Percentiles rank a stretch among this genome's conserved stretches.
phyloP scores from a whole-genome alignment of 768 basidiomycete species.

The Xerocomellus dryophilus region DNA sequence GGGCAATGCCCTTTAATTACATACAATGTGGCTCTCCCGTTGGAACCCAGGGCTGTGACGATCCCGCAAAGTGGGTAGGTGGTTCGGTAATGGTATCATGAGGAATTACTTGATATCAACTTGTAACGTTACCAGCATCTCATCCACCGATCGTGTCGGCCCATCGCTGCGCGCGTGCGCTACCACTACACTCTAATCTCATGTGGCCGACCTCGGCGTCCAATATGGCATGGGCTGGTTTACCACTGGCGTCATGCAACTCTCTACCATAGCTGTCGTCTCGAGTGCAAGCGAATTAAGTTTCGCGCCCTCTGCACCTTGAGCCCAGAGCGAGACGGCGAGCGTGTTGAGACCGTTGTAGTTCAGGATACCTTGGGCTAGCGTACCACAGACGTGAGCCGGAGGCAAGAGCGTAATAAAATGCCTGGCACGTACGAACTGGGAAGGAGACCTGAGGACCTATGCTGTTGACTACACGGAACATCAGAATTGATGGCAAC shows the following conservation, averaged over 20 bases:
- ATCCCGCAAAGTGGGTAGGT: no score
- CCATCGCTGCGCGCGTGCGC: no score
- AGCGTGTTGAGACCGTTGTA: slow-evolving; percentile 48
- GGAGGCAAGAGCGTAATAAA: neutral
- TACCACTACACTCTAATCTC: neutral
- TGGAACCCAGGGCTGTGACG: no score
- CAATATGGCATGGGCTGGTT: slow-evolving; percentile 30
- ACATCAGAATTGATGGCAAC: neutral
- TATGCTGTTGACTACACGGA: slow-evolving; percentile 20
- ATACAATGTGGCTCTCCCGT: no score
- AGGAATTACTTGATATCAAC: no score
- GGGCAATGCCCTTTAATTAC: no score
- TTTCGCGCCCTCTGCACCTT: slow-evolving; percentile 39
- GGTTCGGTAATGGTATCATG: no score
- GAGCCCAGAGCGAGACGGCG: slow-evolving; percentile 48
- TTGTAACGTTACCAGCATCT: no score
- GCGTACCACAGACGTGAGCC: slow-evolving; percentile 5
- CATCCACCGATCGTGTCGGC: no score
- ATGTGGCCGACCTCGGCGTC: slow-evolving; percentile 18
- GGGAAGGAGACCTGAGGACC: slow-evolving; percentile 26
- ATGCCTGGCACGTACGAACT: slow-evolving; percentile 18
- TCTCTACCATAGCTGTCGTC: slow-evolving; percentile 33
- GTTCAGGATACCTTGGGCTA: slow-evolving; percentile 50
- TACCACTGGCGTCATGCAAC: slow-evolving; percentile 20
- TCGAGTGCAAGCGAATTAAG: slow-evolving; percentile 39